Base-by-base conservation (phyloP, 2,329 filamentous ascomycete genomes). In the Aspergillus ustus region DNA sequence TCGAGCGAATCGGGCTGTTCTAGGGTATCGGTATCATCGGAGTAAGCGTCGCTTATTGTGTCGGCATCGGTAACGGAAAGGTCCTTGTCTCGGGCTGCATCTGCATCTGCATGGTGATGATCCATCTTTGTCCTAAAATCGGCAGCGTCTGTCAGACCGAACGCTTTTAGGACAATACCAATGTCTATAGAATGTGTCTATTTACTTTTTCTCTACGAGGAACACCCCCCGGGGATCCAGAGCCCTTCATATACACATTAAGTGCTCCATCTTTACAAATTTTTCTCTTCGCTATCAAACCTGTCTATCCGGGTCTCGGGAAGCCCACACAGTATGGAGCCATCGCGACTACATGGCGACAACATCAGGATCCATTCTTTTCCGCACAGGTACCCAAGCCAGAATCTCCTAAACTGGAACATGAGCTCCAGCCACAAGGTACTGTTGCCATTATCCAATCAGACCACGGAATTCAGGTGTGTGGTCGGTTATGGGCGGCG, bases 1-100 rank as follows among this genome's bases (percentile, higher is more conserved):
- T 69, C 67, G 5, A 69, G 54, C 13, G 67, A 64, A 34, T 69
- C 61, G 45, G 65, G 62, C 8, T 65, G 59, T 15, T 67, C 60
- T 11, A 61, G 51, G 54, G 54, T 60, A 46, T 57, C 49, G 2
- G 54, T 65, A 2, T 64, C 60, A n/a, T 63, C 58, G 45, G 63
- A 60, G 8, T 53, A 60, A 15, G 52, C 54, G 22, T 62, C 52
- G 37, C 61, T 65, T 9, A 53, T 48, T n/a, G 55, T 59, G 8
- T 66, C 61, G 29, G 56, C 59, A 3, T 66, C 60, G 46, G 48
- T 45, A 13, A 60, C 28, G 29, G 48, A 50, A 9, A 61, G n/a
- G 9, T 50, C 43, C 17, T 50, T 54, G 50, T 43, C 19, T 25
- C 25, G 40, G 37, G 34, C 15, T 40, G 34, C 34, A 40, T 59